phyloP scores from a whole-genome alignment of 768 basidiomycete species.

The Lactifluus hygrophoroides region DNA sequence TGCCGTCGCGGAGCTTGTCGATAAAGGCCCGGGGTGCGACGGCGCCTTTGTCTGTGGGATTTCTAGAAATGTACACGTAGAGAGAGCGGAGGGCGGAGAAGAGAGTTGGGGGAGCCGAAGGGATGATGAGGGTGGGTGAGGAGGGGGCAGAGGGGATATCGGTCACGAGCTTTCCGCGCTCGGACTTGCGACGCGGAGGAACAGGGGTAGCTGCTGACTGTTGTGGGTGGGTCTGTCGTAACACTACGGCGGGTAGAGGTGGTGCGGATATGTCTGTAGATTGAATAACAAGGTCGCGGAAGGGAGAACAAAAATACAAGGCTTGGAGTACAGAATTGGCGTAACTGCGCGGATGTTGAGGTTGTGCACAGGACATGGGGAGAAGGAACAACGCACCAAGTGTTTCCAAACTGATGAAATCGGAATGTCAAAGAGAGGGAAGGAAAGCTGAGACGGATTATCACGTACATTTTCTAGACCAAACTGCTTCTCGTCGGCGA shows the following conservation, averaged over 20 bases:
- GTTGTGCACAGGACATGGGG: background rate
- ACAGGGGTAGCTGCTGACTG: conserved; percentile 28
- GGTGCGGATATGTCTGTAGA: conserved; percentile 43
- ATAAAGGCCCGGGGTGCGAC: conserved; percentile 88
- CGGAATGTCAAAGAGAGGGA: conserved; percentile 4
- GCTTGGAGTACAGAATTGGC: conserved; percentile 98
- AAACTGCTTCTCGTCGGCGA: conserved; percentile 79
- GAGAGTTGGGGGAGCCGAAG: conserved; percentile 60
- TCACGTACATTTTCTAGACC: conserved; percentile 89
- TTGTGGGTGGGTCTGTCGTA: conserved; percentile 23
- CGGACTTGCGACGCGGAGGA: conserved; percentile 47
- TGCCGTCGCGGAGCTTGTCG: conserved; percentile 86
- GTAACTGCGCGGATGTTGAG: conserved; percentile 47
- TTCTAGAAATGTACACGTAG: conserved; percentile 73
- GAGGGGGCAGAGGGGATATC: conserved; percentile 28
- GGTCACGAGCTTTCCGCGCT: conserved; percentile 38
- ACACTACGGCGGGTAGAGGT: conserved; percentile 27
- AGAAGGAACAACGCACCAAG: conserved; percentile 52
- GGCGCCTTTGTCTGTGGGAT: conserved; percentile 72
- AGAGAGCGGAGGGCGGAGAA: conserved; percentile 92
- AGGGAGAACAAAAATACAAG: conserved; percentile 90
- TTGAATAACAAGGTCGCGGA: conserved; percentile 83
- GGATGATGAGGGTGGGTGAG: conserved; percentile 38
- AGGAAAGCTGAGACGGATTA: background rate
- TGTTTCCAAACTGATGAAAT: conserved; percentile 78